phyloP scores from a whole-genome alignment of 345 rosid species.

The Pseudoturritis turrita region DNA sequence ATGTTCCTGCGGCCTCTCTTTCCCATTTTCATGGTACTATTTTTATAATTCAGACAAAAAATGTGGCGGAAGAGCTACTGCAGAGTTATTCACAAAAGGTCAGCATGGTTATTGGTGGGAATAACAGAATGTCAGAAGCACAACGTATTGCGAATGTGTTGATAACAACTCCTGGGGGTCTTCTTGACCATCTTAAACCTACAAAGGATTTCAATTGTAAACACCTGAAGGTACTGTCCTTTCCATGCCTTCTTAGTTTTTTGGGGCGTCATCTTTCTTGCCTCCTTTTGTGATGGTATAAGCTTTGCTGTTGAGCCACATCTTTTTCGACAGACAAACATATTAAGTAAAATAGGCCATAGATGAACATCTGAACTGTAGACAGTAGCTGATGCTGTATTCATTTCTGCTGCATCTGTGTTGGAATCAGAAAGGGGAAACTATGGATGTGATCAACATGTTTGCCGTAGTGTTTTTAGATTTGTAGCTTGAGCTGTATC shows the following conservation, averaged over 20 bases:
- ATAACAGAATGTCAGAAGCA: conserved; percentile 78
- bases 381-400: neutral
- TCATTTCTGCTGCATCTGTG: neutral
- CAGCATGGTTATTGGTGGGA: conserved; percentile 87
- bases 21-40: neutral
- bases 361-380: neutral
- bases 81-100: conserved; percentile 80
- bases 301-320: no score
- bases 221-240: conserved; percentile 63
- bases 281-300: no score
- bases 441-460: no score
- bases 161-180: conserved; percentile 99
- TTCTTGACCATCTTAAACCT: conserved; percentile 92
- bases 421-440: neutral
- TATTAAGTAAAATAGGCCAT: neutral
- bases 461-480: no score
- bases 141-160: conserved; percentile 73
- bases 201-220: conserved; percentile 81
- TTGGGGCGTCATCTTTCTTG: no score
- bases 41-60: conserved; percentile 58
- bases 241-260: no score
- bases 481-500: neutral
- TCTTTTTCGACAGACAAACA: no score
- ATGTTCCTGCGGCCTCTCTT: neutral
- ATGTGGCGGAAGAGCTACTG: conserved; percentile 88